These are phyloP conservation scores for Blastobotrys parvus DNA, from an alignment of 805 yeast species.

Conservation along the genomic window DNA sequence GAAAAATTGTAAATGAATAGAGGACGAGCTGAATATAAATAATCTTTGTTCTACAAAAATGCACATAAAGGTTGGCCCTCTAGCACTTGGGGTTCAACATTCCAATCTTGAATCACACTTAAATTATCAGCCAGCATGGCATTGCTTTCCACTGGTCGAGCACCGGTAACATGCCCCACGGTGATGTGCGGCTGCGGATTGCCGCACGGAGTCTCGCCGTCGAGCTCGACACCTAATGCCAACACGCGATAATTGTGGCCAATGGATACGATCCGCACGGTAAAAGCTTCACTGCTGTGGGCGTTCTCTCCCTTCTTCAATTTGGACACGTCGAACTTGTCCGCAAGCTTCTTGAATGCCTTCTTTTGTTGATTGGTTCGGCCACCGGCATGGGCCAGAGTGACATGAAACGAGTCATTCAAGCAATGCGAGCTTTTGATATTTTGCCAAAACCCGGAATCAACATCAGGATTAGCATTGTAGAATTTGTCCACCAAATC, in stretches of 20 bases:
- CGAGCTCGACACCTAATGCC: conserved; percentile 43
- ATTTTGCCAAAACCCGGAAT: conserved; percentile 8
- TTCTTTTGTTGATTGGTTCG: conserved; percentile 2
- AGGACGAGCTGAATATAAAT: too few species aligned
- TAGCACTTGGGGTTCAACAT: conserved; percentile 14
- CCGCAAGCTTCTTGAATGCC: conserved; percentile 2
- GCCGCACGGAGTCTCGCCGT: conserved; percentile 7
- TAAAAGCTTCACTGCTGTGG: neutral
- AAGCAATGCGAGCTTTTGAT: conserved; percentile 9
- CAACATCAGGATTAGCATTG: conserved; percentile 6
- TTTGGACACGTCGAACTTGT: neutral
- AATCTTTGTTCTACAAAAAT: conserved; percentile 1
- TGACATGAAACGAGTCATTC: conserved; percentile 25
- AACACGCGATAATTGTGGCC: conserved; percentile 45
- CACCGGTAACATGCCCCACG: conserved; percentile 45
- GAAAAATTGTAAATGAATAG: too few species aligned
- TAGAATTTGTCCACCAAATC: conserved; percentile 18
- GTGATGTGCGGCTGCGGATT: conserved; percentile 55
- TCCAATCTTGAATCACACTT: conserved; percentile 11
- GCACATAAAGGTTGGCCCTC: conserved; percentile 10
- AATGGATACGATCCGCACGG: conserved; percentile 35
- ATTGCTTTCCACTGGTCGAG: conserved; percentile 49
- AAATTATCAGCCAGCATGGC: conserved; percentile 19
- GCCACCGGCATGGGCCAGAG: conserved; percentile 23
- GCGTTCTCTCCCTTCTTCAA: neutral